Conservation (phyloP, 257 asterid genomes). For the Capsicum baccatum region DNA sequence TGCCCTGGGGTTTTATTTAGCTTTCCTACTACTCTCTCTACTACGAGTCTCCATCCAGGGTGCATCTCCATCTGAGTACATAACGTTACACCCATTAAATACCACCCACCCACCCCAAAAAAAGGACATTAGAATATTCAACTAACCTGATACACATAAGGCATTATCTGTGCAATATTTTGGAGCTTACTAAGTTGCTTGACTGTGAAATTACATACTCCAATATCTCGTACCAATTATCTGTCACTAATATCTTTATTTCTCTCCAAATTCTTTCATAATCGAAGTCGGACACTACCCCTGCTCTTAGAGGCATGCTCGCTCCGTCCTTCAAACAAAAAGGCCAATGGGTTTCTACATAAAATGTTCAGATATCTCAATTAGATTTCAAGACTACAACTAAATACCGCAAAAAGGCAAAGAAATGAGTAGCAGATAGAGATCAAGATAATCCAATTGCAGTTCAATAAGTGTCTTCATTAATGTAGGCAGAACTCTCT, state of each 20-base stretch:
- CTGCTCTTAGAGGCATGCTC: conserved; percentile 33
- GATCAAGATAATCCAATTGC: conserved; percentile 76
- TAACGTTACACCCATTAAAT: not conserved
- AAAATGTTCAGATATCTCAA: not conserved
- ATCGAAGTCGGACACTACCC: conserved; percentile 54
- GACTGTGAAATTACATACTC: conserved; percentile 63
- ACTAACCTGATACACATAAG: conserved; percentile 75
- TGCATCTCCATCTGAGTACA: conserved; percentile 79
- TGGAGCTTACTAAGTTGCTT: conserved; percentile 57
- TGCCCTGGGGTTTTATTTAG: conserved; percentile 73
- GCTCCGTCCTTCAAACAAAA: conserved; percentile 68
- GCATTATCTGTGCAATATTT: conserved; percentile 54
- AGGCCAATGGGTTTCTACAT: conserved; percentile 67
- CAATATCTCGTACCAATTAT: conserved; percentile 68
- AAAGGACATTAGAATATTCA: not conserved
- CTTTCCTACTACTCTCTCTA: conserved; percentile 55
- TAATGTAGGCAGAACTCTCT: conserved; percentile 69
- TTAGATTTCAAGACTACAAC: not conserved
- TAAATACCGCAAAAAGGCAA: not conserved
- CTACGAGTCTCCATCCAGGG: conserved; percentile 76
- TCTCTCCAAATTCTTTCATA: conserved; percentile 82
- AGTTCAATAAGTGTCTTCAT: conserved; percentile 58
- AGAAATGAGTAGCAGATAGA: conserved; percentile 51
- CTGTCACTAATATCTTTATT: conserved; percentile 70
- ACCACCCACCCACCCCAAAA: too few relatives aligned